Base-by-base conservation (phyloP, 2,329 filamentous ascomycete genomes). In the Trichoderma endophyticum region DNA sequence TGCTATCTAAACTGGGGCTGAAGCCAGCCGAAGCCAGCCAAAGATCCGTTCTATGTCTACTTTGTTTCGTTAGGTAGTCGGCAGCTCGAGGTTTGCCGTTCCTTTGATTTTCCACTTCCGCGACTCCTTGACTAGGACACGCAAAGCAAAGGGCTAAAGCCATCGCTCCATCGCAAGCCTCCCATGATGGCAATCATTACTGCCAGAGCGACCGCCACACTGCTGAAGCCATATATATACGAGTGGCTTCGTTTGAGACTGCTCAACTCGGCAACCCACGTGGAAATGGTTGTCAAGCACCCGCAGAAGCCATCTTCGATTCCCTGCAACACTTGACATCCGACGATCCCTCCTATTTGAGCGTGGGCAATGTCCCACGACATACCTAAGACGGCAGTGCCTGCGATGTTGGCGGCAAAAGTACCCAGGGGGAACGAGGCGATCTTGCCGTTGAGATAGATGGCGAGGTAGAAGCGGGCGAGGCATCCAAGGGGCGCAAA, bases 401-500 rank as follows among this genome's bases (percentile, higher is more conserved):
- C 95, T 15, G 91, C 79, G 5, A 97, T 84, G 77, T 98, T 98
- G 32, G 92, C 93, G 0, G 84, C 82, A 77, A 98, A 97, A 0
- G 95, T 98, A 3, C 95, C 95, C 0, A 98, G 80, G 0, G 95
- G 95, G 75, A 98, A 98, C 0, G 86, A 83, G 0, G 89, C 80
- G 0, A 89, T 75, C 24, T 88, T 84, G 0, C 87, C 83, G 77
- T 98, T 98, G n/a, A 97, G 86, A 28, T 84, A 80, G 7, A 92
- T 78, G 0, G 92, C 92, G 1, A 88, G 81, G 78, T 94, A 95
- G 82, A 93, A 97, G 4, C 95, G 88, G 0, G 87, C 78, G 0
- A 97, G 81, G 75, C 92, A 95, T 0, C 95, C 95, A 0, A 93
- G 75, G 0, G 95, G 95, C 1, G 94, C 92, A 77, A 98, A 96